Conservation (phyloP, 768 basidiomycete genomes). For the Hericium erinaceus region DNA sequence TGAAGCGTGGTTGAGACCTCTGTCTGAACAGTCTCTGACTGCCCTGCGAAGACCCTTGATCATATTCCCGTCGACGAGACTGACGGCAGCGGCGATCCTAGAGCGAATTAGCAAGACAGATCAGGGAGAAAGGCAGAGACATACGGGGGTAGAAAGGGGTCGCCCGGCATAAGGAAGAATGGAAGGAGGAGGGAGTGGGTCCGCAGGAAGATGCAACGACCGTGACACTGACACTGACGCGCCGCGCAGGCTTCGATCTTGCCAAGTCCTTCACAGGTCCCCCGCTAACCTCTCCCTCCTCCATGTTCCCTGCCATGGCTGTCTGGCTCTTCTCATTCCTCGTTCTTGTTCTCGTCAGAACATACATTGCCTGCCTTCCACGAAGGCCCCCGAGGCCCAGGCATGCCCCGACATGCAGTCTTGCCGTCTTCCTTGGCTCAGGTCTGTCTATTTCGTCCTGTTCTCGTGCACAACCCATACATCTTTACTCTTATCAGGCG, state of each 20-base stretch:
- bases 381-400: constrained; percentile 11
- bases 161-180: background rate
- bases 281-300: no score
- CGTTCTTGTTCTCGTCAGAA: constrained; percentile 6
- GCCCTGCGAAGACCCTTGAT: constrained; percentile 51
- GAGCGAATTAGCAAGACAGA: background rate
- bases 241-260: no score
- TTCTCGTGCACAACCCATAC: constrained; percentile 6
- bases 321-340: background rate
- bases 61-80: constrained; percentile 37
- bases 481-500: constrained; percentile 43
- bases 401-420: constrained; percentile 25
- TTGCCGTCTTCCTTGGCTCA: constrained; percentile 91
- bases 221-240: no score
- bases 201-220: no score
- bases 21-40: constrained; percentile 62
- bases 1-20: constrained; percentile 59
- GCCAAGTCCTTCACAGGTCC: no score
- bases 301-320: background rate
- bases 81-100: constrained; percentile 3
- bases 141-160: background rate
- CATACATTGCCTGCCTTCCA: constrained; percentile 14
- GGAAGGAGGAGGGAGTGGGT: background rate
- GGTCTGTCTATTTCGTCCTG: constrained; percentile 36
- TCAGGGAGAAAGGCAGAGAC: background rate